Base-by-base conservation (phyloP, 371 early-diverging fungal species). In the Mucor indicus region DNA sequence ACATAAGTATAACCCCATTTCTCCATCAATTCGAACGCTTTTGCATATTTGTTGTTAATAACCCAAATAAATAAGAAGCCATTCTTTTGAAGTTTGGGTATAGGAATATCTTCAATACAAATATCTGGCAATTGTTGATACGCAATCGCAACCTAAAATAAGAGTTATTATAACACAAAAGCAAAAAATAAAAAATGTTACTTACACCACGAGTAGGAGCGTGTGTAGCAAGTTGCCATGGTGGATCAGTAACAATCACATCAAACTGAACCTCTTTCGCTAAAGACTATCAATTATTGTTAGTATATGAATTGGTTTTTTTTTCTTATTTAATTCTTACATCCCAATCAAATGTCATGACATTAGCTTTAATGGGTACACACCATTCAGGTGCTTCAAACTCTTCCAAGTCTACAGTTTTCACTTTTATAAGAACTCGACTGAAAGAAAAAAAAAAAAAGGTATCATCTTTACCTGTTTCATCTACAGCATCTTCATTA, bases 41-140 rank as follows among this genome's bases (percentile, higher is more conserved):
- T 90, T 43, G 87, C 86, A 67, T 91, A 95, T 69, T 94, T 95
- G 81, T 90, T 91, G 68, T 95, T 95, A 68, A 95, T 94, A 20
- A 94, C 95, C 96, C 96, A 95, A 38, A 95, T 91, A 60, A 95
- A 95, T 9, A 94, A 76, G 58, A 94, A 93, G 13, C 96, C 96
- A 48, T 90, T 86, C 24, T 75, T 73, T 55, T 90, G 91, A 38
- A 95, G 80, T 54, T 84, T 77, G 7, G 81, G 84, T 38, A 95
- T 89, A 12, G 96, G 96, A 11, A 95, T 71, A n/a, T 86, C 84
- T 53, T 92, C 93, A 44, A 95, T 94, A 54, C 88, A 86, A 15
- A 85, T 71, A 73, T 95, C 96, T 4, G 94, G 93, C 7, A 95
- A 80, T 72, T 93, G 94, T 66, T 93, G 92, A 72, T 95, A 95